A percentile compares a stretch with the other conserved stretches of the same genome.
These are phyloP conservation scores for Monosiga brevicollis DNA, from an alignment of 78 protist species.

Conservation along the genomic window DNA sequence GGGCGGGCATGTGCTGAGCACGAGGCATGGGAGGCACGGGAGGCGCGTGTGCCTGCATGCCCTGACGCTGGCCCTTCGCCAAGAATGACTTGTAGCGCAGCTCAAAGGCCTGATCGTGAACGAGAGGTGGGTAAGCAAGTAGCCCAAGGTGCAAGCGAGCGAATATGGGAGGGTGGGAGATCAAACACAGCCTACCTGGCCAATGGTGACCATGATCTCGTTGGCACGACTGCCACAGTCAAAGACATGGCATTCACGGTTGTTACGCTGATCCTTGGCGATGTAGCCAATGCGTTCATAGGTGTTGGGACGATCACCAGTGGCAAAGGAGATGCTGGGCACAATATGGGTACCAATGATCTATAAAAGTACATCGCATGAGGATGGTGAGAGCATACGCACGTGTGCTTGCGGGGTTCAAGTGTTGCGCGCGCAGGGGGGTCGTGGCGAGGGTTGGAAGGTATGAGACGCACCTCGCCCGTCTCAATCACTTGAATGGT, in stretches of 20 bases:
- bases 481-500: no score
- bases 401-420: no score
- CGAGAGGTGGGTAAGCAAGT: no score
- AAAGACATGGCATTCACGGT: neutral
- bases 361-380: no score
- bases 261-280: neutral
- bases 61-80: neutral
- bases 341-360: neutral
- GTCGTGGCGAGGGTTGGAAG: no score
- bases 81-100: neutral
- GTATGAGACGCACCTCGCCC: no score
- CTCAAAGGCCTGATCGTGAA: neutral
- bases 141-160: no score
- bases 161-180: no score
- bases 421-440: no score
- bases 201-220: neutral
- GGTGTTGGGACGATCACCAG: neutral
- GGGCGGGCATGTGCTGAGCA: no score
- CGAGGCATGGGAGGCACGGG: neutral
- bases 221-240: neutral
- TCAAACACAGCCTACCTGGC: no score
- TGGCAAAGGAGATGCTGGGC: neutral
- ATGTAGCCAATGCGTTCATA: neutral
- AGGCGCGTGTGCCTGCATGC: neutral
- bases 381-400: no score